A percentile compares a stretch with the other conserved stretches of the same genome.
Evolutionary conservation across 2,329 filamentous ascomycete species (phyloP).

Genomic region (Nemania serpens): DNA sequence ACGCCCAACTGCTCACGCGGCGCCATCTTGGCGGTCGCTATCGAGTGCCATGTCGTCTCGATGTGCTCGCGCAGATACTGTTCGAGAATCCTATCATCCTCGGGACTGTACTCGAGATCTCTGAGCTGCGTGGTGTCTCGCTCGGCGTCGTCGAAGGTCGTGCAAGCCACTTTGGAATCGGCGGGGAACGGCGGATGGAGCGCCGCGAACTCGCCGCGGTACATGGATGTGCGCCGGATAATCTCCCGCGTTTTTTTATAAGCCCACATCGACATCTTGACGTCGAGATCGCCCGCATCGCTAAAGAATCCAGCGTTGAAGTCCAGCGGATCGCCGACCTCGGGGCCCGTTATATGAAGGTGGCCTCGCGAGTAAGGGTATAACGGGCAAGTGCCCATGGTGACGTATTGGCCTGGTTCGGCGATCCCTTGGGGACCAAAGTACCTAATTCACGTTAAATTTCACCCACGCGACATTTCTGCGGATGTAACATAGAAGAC

Average conservation of each 20-base stretch:
- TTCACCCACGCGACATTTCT: background rate
- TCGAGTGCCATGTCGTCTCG: constrained; percentile 49
- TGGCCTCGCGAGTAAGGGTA: constrained; percentile 65
- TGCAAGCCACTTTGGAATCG: constrained; percentile 44
- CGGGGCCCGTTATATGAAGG: constrained; percentile 60
- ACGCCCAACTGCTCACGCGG: constrained; percentile 46
- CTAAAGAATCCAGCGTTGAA: constrained; percentile 63
- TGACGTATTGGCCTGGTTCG: constrained; percentile 52
- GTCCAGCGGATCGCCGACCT: constrained; percentile 50
- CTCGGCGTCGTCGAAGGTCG: constrained; percentile 8
- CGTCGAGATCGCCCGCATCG: constrained; percentile 54
- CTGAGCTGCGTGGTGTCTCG: constrained; percentile 36
- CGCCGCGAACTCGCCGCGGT: constrained; percentile 50
- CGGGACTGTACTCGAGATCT: constrained; percentile 52
- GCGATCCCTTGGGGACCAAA: constrained; percentile 5
- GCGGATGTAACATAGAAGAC: background rate
- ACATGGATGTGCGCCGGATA: constrained; percentile 58
- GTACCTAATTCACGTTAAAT: constrained; percentile 14
- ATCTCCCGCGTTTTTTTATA: constrained; percentile 71
- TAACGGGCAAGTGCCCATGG: constrained; percentile 55
- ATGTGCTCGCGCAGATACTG: constrained; percentile 46
- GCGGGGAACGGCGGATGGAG: constrained; percentile 52
- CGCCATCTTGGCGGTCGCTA: constrained; percentile 50
- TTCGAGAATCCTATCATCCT: constrained; percentile 53
- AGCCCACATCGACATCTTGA: constrained; percentile 63